These are phyloP conservation scores for Scopulariopsis brevicaulis DNA, from an alignment of 2,329 filamentous ascomycete genomes.

Conservation along the genomic window DNA sequence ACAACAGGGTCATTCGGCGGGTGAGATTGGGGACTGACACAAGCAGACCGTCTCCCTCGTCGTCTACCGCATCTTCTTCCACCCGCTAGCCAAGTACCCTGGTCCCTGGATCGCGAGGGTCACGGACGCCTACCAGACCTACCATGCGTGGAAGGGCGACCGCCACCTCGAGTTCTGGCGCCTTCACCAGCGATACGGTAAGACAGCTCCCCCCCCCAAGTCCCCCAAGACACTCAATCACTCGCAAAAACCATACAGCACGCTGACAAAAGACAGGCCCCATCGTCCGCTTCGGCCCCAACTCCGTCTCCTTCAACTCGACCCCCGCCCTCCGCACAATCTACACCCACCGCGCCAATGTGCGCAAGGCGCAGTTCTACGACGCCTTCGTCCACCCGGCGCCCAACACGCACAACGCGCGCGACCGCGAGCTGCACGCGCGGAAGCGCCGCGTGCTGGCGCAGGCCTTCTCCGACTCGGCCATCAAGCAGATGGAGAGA, in stretches of 20 bases:
- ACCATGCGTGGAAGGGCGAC: slow-evolving; percentile 64
- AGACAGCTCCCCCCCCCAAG: slow-evolving; percentile 13
- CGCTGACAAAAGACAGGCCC: slow-evolving; percentile 25
- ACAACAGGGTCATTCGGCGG: not conserved
- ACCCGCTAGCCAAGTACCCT: slow-evolving; percentile 53
- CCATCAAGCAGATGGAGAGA: slow-evolving; percentile 56
- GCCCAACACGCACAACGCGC: slow-evolving; percentile 62
- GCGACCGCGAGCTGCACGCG: slow-evolving; percentile 57
- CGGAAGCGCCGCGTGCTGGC: slow-evolving; percentile 60
- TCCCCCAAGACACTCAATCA: too few species aligned
- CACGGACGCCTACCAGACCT: slow-evolving; percentile 55
- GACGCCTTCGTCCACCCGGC: slow-evolving; percentile 60
- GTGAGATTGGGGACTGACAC: not conserved
- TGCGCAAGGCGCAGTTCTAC: slow-evolving; percentile 62
- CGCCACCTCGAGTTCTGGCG: slow-evolving; percentile 63
- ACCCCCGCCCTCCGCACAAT: slow-evolving; percentile 55
- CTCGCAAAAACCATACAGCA: not conserved
- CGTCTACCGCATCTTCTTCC: slow-evolving; percentile 49
- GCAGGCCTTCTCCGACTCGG: slow-evolving; percentile 59
- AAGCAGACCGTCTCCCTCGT: slow-evolving; percentile 26
- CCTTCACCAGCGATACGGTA: slow-evolving; percentile 61
- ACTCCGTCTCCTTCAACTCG: slow-evolving; percentile 68
- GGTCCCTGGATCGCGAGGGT: slow-evolving; percentile 53
- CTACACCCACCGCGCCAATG: slow-evolving; percentile 51
- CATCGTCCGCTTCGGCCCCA: slow-evolving; percentile 70